These are phyloP conservation scores for Syzygium malaccense DNA, from an alignment of 441 rosid species.

Conservation along the genomic window DNA sequence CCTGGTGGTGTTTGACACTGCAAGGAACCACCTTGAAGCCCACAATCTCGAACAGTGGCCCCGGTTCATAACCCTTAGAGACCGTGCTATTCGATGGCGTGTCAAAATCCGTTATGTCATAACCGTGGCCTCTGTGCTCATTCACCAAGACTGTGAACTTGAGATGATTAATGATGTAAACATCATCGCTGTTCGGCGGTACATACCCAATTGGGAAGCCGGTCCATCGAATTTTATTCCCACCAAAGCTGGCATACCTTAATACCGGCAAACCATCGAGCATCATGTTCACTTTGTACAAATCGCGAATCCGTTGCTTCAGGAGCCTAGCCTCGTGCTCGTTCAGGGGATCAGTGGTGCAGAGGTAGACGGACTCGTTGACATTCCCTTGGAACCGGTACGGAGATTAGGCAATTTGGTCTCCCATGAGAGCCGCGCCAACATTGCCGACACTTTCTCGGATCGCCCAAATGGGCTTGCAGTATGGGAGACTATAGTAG, in stretches of 20 bases:
- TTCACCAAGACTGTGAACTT: slow-evolving; percentile 3
- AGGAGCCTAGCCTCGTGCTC: slow-evolving; percentile 3
- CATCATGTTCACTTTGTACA: slow-evolving; percentile 10
- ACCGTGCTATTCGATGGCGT: neutral
- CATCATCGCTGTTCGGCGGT: neutral
- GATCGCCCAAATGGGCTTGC: neutral
- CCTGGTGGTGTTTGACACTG: neutral
- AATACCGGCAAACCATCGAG: slow-evolving; percentile 10
- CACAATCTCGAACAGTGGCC: neutral
- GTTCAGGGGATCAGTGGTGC: neutral
- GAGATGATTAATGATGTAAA: slow-evolving; percentile 14
- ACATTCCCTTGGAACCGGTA: slow-evolving; percentile 5
- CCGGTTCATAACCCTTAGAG: neutral
- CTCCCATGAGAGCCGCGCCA: slow-evolving; percentile 4
- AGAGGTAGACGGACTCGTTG: slow-evolving; percentile 9
- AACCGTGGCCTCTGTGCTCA: neutral
- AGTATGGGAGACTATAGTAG: slow-evolving; percentile 8
- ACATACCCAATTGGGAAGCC: slow-evolving; percentile 8
- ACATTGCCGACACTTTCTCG: neutral
- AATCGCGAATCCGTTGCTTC: slow-evolving; percentile 2
- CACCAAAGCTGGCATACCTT: neutral
- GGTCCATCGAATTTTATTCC: neutral
- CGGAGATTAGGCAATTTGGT: slow-evolving; percentile 4
- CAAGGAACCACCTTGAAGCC: slow-evolving; percentile 5
- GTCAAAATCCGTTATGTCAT: neutral